Percentiles rank a stretch among this genome's conserved stretches.
phyloP scores from a whole-genome alignment of 2,329 filamentous ascomycete species.

The Penicillium sp. region DNA sequence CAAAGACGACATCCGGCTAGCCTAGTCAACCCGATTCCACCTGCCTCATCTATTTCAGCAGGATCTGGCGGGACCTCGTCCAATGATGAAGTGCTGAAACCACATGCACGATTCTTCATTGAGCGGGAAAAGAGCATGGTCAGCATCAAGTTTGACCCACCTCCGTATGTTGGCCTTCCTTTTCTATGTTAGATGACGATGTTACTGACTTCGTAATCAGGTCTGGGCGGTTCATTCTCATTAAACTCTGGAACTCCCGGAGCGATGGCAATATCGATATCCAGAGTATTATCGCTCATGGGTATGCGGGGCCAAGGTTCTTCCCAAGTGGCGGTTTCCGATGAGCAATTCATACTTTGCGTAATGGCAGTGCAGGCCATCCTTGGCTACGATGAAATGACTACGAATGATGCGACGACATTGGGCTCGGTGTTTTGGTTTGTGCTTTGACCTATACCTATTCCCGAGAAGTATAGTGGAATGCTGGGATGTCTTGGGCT shows the following conservation, averaged over 20 bases:
- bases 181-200: neutral
- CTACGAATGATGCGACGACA: slow-evolving; percentile 1
- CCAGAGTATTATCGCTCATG: slow-evolving; percentile 78
- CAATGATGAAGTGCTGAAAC: slow-evolving; percentile 59
- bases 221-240: slow-evolving; percentile 76
- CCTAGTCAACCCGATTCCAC: slow-evolving; percentile 30
- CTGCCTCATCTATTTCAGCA: slow-evolving; percentile 11
- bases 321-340: slow-evolving; percentile 70
- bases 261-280: slow-evolving; percentile 83
- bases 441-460: neutral
- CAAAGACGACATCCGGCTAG: slow-evolving; percentile 27
- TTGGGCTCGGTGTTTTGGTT: neutral
- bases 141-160: slow-evolving; percentile 70
- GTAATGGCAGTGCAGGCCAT: neutral
- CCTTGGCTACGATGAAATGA: slow-evolving; percentile 2
- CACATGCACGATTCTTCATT: slow-evolving; percentile 82
- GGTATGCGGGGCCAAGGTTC: slow-evolving; percentile 82
- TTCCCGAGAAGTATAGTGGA: neutral
- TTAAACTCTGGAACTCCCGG: slow-evolving; percentile 87
- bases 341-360: slow-evolving; percentile 32
- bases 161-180: slow-evolving; percentile 36
- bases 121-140: slow-evolving; percentile 80
- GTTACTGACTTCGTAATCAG: slow-evolving; percentile 34
- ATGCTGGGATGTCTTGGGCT: neutral
- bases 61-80: slow-evolving; percentile 7